These are phyloP conservation scores for Populus hybrid DNA, from an alignment of 441 rosid species.

Conservation along the genomic window DNA sequence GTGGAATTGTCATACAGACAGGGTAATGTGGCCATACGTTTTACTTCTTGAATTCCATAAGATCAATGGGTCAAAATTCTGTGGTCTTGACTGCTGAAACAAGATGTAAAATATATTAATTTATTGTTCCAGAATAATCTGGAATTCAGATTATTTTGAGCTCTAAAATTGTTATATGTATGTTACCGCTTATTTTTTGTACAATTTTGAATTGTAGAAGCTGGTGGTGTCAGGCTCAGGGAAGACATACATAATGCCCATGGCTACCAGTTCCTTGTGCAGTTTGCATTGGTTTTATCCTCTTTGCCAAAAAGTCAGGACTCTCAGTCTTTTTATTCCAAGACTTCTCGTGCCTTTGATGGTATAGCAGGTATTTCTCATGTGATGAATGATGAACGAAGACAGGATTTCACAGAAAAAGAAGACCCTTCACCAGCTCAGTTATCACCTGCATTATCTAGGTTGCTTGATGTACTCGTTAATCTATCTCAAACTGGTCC, in stretches of 20 bases:
- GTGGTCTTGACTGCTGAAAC: constrained; percentile 14
- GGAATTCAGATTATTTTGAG: constrained; percentile 7
- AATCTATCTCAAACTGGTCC: constrained; percentile 96
- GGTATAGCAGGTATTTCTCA: constrained; percentile 36
- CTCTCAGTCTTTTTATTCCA: constrained; percentile 35
- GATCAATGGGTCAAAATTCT: constrained; percentile 1
- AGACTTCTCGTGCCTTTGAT: constrained; percentile 35
- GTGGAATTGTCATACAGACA: constrained; percentile 70
- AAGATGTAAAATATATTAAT: background rate
- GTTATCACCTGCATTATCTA: constrained; percentile 82
- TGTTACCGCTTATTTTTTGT: constrained; percentile 33
- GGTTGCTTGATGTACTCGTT: constrained; percentile 98
- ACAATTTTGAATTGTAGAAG: too few species aligned
- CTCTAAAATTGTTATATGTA: constrained; percentile 8
- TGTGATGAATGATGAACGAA: constrained; percentile 29
- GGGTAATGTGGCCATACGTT: constrained; percentile 51
- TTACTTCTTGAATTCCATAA: constrained; percentile 13
- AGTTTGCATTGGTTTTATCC: constrained; percentile 84
- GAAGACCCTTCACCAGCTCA: constrained; percentile 50
- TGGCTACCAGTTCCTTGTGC: constrained; percentile 99
- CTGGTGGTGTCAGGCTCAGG: too few species aligned
- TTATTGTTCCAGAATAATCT: background rate
- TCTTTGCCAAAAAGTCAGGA: constrained; percentile 55
- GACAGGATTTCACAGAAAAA: constrained; percentile 29
- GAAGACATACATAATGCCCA: constrained; percentile 99